These are phyloP conservation scores for Pyracantha coccinea DNA, from an alignment of 331 rosid genomes.

Conservation along the genomic window DNA sequence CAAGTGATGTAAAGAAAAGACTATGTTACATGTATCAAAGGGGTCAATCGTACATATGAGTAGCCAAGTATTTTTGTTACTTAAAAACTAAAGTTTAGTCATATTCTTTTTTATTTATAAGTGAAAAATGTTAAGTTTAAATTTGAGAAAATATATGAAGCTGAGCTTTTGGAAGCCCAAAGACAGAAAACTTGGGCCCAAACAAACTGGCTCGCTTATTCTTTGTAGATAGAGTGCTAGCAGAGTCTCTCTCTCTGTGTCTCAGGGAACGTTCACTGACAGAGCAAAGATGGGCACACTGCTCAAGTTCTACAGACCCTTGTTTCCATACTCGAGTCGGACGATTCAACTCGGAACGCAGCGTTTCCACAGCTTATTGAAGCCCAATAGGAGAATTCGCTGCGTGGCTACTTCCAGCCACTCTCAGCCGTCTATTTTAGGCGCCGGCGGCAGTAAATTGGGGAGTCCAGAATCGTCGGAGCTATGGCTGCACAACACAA, in stretches of 20 bases:
- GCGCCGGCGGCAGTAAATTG: constrained; percentile 9
- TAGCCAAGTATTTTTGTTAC: no score
- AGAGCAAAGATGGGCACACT: constrained; percentile 44
- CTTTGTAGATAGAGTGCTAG: not conserved
- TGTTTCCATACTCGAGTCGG: constrained; percentile 25
- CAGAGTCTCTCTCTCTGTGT: not conserved
- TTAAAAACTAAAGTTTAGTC: no score
- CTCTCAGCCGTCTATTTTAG: constrained; percentile 31
- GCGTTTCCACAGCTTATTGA: constrained; percentile 14
- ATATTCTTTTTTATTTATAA: no score
- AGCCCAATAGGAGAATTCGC: constrained; percentile 12
- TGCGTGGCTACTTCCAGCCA: constrained; percentile 28
- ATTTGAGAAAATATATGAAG: not conserved
- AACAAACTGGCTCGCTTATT: not conserved
- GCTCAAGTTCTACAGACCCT: constrained; percentile 55
- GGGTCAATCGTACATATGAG: no score
- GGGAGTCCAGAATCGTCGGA: constrained; percentile 23
- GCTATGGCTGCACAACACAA: constrained; percentile 80
- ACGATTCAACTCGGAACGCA: constrained; percentile 20
- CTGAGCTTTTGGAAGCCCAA: not conserved
- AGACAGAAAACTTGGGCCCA: not conserved
- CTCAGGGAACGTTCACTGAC: not conserved
- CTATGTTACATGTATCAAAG: no score
- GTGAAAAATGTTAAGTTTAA: no score
- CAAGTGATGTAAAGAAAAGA: no score